Evolutionary conservation across 306 rosid species (phyloP).

Genomic region (Vachellia pachyceras): DNA sequence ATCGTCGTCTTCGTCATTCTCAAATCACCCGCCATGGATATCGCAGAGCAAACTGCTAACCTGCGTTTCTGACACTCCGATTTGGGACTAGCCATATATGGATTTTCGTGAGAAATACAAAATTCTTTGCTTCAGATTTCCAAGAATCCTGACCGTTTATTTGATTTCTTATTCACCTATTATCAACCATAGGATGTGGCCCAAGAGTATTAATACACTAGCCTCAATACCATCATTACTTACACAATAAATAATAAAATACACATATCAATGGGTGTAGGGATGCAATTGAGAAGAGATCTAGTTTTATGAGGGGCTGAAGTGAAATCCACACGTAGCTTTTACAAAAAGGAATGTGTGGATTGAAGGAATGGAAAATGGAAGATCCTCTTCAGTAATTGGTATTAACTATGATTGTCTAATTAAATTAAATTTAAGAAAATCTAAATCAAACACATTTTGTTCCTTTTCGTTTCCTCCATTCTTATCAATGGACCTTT

Average conservation of each 20-base stretch:
- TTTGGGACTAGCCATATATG: not conserved
- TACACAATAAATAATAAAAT: not conserved
- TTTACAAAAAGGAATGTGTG: not conserved
- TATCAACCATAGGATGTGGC: not conserved
- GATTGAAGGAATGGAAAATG: not conserved
- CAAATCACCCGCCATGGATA: slow-evolving; percentile 37
- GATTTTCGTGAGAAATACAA: not conserved
- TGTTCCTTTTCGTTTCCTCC: not conserved
- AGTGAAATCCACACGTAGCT: no score
- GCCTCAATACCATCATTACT: not conserved
- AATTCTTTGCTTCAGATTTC: not conserved
- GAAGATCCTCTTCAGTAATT: not conserved
- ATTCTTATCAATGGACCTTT: no score
- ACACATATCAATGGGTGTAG: not conserved
- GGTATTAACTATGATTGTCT: not conserved
- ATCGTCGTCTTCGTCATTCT: slow-evolving; percentile 39
- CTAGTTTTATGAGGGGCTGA: not conserved
- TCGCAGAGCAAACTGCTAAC: not conserved
- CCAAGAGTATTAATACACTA: not conserved
- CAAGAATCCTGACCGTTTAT: slow-evolving; percentile 1
- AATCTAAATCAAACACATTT: not conserved
- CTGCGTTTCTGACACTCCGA: not conserved
- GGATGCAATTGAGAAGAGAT: not conserved
- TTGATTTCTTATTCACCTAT: no score
- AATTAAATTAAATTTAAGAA: not conserved